Percentiles rank a stretch among this genome's conserved stretches.
phyloP scores from a whole-genome alignment of 148 eudicot species.

The Euryodendron excelsum region DNA sequence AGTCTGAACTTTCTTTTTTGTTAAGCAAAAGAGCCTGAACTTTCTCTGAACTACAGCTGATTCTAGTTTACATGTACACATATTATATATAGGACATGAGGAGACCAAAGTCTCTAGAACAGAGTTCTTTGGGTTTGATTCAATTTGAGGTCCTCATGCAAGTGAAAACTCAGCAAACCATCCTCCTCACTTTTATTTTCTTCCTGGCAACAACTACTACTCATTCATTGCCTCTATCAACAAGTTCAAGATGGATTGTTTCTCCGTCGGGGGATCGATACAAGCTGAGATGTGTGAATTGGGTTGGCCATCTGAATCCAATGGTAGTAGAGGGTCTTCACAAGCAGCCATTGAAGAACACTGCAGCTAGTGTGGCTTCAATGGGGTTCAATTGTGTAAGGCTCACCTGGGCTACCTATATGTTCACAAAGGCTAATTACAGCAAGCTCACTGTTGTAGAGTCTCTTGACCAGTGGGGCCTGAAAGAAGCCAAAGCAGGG shows the following conservation, averaged over 20 bases:
- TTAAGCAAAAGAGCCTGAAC: too few relatives aligned
- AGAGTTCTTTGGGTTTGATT: too few relatives aligned
- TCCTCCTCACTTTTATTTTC: background rate
- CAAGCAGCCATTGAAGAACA: constrained; percentile 33
- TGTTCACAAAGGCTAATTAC: constrained; percentile 34
- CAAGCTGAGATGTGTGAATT: constrained; percentile 43
- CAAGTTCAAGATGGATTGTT: constrained; percentile 41
- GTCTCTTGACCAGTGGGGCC: constrained; percentile 17
- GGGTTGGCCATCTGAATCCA: constrained; percentile 38
- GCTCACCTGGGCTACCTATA: constrained; percentile 42
- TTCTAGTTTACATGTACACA: too few relatives aligned
- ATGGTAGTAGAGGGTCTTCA: constrained; percentile 49
- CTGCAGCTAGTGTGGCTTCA: constrained; percentile 9
- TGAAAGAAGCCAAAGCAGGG: constrained; percentile 24
- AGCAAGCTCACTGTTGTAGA: constrained; percentile 22
- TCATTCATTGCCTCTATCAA: constrained; percentile 36
- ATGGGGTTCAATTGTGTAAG: constrained; percentile 54
- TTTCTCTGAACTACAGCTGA: too few relatives aligned
- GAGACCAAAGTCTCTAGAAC: too few relatives aligned
- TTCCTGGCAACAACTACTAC: background rate
- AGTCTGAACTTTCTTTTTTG: too few relatives aligned
- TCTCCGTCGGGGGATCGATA: constrained; percentile 22
- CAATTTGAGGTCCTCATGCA: too few relatives aligned
- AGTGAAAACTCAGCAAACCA: too few relatives aligned
- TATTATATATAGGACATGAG: too few relatives aligned